These are phyloP conservation scores for Tetrahymena malaccensis DNA, from an alignment of 73 alveolate species.

Conservation along the genomic window DNA sequence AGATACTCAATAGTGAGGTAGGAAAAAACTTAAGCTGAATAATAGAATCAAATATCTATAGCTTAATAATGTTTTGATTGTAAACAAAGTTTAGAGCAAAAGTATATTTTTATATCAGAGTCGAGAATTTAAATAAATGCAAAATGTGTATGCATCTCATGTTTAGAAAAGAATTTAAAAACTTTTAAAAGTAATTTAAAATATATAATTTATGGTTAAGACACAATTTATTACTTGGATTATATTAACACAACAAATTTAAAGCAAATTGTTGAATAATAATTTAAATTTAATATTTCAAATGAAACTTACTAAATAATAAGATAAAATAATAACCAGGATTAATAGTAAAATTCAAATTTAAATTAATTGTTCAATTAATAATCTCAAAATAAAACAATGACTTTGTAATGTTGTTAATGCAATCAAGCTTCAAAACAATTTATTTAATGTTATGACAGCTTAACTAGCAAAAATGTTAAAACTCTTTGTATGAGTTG, in stretches of 20 bases:
- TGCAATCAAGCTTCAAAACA: neutral
- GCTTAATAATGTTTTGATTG: neutral
- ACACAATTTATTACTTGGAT: neutral
- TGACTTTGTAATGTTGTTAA: neutral
- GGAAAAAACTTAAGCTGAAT: no score
- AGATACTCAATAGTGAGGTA: neutral
- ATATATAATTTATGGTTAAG: neutral
- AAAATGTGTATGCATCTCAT: neutral
- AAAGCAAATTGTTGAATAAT: no score
- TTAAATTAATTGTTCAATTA: no score
- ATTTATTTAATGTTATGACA: no score
- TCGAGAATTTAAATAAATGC: neutral
- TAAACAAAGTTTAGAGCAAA: neutral
- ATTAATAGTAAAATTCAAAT: no score
- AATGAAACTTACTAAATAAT: neutral
- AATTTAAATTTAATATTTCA: no score
- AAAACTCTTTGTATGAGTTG: neutral
- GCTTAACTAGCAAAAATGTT: no score
- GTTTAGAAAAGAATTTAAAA: neutral
- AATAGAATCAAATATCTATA: neutral
- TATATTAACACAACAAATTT: no score
- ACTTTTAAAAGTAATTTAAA: no score
- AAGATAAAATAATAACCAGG: neutral
- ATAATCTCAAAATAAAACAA: no score
- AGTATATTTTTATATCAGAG: neutral